A percentile compares a stretch with the other conserved stretches of the same genome.
Conservation (phyloP, 2,329 filamentous ascomycete species). For the Tolypocladium nubicola region DNA sequence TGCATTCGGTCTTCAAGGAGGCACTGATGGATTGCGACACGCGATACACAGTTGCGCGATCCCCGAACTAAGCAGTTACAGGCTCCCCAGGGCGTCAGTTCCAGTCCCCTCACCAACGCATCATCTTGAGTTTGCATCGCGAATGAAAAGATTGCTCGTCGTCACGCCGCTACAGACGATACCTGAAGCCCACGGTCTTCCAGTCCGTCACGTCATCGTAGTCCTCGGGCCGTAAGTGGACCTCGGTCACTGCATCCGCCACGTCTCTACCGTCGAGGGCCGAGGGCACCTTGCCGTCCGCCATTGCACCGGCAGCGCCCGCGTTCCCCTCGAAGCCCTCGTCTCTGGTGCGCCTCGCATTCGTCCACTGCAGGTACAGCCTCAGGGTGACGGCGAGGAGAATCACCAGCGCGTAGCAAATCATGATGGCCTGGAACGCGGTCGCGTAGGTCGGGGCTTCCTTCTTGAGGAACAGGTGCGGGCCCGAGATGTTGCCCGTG, state of each 20-base stretch:
- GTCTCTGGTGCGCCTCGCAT: conserved; percentile 26
- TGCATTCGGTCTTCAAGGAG: too few species aligned
- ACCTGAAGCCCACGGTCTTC: conserved; percentile 48
- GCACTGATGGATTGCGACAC: too few species aligned
- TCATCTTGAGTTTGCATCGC: too few species aligned
- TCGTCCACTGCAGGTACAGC: conserved; percentile 35
- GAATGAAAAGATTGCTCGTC: not conserved
- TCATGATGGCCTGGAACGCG: conserved; percentile 43
- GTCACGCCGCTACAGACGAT: conserved; percentile 29
- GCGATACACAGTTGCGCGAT: too few species aligned
- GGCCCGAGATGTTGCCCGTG: conserved; percentile 43
- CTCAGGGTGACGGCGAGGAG: conserved; percentile 31
- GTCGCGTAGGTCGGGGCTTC: conserved; percentile 42
- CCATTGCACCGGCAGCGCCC: conserved; percentile 28
- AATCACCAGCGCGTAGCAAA: conserved; percentile 43
- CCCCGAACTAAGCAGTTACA: too few species aligned
- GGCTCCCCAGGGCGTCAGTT: too few species aligned
- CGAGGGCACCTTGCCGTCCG: conserved; percentile 23
- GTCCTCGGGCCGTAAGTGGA: conserved; percentile 30
- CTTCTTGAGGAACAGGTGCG: conserved; percentile 39
- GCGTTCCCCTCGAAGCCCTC: conserved; percentile 36
- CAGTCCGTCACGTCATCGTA: conserved; percentile 51
- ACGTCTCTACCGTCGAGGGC: conserved; percentile 12
- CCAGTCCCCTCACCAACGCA: too few species aligned
- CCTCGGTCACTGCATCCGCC: conserved; percentile 19